Evolutionary conservation across 2,329 filamentous ascomycete species (phyloP), one percentile per base, ranked within the genome.

Genomic region (Clarireedia monteithiana): DNA sequence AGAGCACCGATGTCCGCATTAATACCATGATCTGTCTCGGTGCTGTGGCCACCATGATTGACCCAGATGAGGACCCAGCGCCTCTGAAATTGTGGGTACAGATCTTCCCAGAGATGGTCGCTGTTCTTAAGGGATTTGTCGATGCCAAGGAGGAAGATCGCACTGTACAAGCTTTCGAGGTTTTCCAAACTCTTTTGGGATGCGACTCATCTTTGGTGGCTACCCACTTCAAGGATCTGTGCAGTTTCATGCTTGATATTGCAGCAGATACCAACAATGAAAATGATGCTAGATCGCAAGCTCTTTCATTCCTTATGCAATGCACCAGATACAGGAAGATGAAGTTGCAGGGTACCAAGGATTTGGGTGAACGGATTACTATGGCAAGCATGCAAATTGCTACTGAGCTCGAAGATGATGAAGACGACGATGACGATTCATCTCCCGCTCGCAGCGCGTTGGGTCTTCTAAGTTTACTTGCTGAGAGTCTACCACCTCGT

Each of bases 21-120:
- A 97, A 96, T 78, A 95, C 94, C 34, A 85, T 96, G 74, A 83
- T 95, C 68, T 91, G 90, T 59, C 81, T 97, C 59, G 91, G 91
- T 67, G 88, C 90, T 68, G 80, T 96, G 66, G 86, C 92, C 54
- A 87, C 95, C 78, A 82, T 95, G 60, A 77, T 97, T 49, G 89
- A 96, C 69, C 84, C 88, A 0, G 91, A 96, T 40, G 89, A 96
- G 74, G 87, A 96, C 63, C 77, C 82, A 59, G 77, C 85, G 61
- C 82, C 85, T 44, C 77, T 96, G 58, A 80, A 82, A 67, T 77
- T 84, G 49, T 87, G 97, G 70, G 89, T 95, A 72, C 78, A 81
- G 62, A 83, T 94, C 55, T 80, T 97, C 58, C 92, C 94, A 10
- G 75, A 83, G 66, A 94, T 97, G 86, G 92, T 97, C 58, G 82